Evolutionary conservation across 768 basidiomycete species (phyloP), one percentile per base, ranked within the genome.

Genomic region (Pholiota conissans): DNA sequence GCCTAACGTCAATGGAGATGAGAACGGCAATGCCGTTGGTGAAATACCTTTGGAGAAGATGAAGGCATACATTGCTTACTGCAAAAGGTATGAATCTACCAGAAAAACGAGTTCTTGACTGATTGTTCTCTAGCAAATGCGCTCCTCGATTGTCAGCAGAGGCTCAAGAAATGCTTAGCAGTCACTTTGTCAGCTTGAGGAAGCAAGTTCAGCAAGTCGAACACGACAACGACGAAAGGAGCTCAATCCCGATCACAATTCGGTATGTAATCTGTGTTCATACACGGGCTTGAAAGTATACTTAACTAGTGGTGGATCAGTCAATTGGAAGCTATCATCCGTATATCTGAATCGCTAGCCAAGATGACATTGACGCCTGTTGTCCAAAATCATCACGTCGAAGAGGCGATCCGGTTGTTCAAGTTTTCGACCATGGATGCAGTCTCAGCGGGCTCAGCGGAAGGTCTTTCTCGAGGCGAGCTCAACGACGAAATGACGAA

Each of bases 391-490:
- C 89, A 95, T 69, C 95, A 99, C 64, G 96, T 98, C 22, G 95
- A 98, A 72, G 97, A 99, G 72, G 92, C 97, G 5, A 98, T 98
- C 64, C 90, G 97, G 9, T 74, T 99, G 39, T 99, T 99, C 87
- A 98, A 96, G 68, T 95, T 88, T 75, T 98, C 95, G 8, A 98
- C 97, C 2, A 98, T 99, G 96, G 95, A 98, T 70, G 97, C 97
- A 24, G 95, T 98, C 26, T 90, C 91, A 11, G 94, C 95, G 0
- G 95, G 97, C 11, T 89, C 92, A 29, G 87, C 90, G 16, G 97
- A 98, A 64, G 97, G 97, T 0, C 77, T 98, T 57, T 91, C 93
- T 13, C 85, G 95, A 40, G 88, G 90, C 3, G 94, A 95, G 65
- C 75, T 98, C 35, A 95, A 95, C 69, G 95, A 95, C 53, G 96